Percentiles rank a stretch among this genome's conserved stretches.
These are phyloP conservation scores for Ustilago xerochloae DNA, from an alignment of 1,284 basidiomycete species.

Conservation along the genomic window DNA sequence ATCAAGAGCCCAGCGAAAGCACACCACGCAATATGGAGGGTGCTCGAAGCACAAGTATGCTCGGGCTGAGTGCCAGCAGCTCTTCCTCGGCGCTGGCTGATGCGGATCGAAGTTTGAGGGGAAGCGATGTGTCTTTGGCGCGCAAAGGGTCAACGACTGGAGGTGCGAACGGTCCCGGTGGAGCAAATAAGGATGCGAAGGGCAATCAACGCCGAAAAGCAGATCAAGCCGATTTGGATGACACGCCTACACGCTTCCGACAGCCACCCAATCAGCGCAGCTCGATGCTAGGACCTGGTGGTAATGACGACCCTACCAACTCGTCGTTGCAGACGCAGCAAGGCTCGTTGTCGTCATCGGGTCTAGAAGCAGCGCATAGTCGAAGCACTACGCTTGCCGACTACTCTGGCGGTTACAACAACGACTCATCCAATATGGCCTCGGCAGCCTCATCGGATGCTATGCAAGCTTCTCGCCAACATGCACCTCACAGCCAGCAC, in stretches of 20 bases:
- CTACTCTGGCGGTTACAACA: constrained; percentile 33
- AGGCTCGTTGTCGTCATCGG: constrained; percentile 29
- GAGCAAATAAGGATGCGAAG: constrained; percentile 16
- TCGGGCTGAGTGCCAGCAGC: constrained; percentile 29
- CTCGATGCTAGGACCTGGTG: constrained; percentile 27
- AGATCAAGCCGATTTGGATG: constrained; percentile 45
- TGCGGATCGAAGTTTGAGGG: constrained; percentile 28
- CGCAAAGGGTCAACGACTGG: constrained; percentile 17
- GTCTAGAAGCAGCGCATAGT: constrained; percentile 37
- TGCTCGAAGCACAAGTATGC: constrained; percentile 25
- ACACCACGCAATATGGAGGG: constrained; percentile 23
- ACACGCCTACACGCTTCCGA: constrained; percentile 42
- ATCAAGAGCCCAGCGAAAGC: constrained; percentile 28
- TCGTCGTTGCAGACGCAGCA: constrained; percentile 41
- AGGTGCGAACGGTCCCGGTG: constrained; percentile 2
- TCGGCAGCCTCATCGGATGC: constrained; percentile 27
- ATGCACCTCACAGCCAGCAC: constrained; percentile 30
- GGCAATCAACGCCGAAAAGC: constrained; percentile 35
- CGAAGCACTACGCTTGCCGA: constrained; percentile 28
- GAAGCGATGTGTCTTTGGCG: constrained; percentile 13
- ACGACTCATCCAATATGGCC: constrained; percentile 36
- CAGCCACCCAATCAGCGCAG: constrained; percentile 34
- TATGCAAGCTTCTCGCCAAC: constrained; percentile 38
- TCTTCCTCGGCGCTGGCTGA: constrained; percentile 34
- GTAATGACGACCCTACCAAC: constrained; percentile 13